Evolutionary conservation across 495 filamentous ascomycete genomes (phyloP).

Genomic region (Pyronema domesticum): DNA sequence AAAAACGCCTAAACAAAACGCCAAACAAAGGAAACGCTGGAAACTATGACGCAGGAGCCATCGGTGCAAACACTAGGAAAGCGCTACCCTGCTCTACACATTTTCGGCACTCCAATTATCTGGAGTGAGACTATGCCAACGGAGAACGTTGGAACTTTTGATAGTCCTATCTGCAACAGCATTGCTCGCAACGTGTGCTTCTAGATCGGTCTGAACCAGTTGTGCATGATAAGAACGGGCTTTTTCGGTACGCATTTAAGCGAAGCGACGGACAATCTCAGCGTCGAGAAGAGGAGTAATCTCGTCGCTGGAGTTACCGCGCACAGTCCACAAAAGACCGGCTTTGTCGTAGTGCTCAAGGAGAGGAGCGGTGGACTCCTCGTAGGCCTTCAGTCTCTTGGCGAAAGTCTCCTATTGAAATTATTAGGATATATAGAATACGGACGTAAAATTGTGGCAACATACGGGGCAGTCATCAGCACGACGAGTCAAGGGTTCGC

Average conservation of each 20-base stretch:
- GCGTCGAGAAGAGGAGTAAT: conserved; percentile 69
- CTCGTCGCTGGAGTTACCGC: conserved; percentile 79
- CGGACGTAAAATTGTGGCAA: background rate
- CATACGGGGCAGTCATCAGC: conserved; percentile 50
- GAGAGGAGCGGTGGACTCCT: conserved; percentile 67
- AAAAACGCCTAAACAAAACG: too few species aligned
- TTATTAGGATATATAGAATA: background rate
- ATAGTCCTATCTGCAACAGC: too few species aligned
- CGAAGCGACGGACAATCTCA: conserved; percentile 67
- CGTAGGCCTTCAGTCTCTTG: conserved; percentile 59
- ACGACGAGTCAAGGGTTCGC: conserved; percentile 66
- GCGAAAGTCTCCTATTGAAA: conserved; percentile 58
- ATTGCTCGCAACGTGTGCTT: too few species aligned
- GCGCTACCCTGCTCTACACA: too few species aligned
- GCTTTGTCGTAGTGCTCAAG: conserved; percentile 75
- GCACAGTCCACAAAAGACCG: conserved; percentile 74
- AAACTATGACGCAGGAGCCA: too few species aligned
- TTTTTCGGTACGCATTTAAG: conserved; percentile 1
- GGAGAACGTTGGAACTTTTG: too few species aligned
- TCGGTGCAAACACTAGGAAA: too few species aligned
- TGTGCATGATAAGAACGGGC: too few species aligned
- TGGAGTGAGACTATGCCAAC: too few species aligned
- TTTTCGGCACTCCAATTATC: too few species aligned
- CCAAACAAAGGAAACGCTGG: too few species aligned
- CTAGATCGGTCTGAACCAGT: too few species aligned